Base-by-base conservation (phyloP, 148 eudicot species). In the Cornus suecica region DNA sequence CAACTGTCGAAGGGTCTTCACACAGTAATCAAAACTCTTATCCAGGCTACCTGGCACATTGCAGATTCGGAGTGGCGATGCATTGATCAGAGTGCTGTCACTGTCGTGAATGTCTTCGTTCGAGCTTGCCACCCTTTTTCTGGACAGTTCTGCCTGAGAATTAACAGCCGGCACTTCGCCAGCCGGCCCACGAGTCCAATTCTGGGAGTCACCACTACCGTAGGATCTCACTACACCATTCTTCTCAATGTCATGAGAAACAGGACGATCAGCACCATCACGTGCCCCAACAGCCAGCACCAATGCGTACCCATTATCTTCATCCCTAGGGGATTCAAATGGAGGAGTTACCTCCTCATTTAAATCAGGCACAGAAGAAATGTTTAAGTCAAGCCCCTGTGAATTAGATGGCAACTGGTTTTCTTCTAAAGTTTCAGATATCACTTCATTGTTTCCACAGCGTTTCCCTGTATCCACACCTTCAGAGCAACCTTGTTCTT, bases 311-410 rank as follows among this genome's bases (percentile, higher is more conserved):
- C 81, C 89, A 45, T 83, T 86, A 61, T 84, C 88, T 82, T 90
- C 97, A 72, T 89, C 92, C 80, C 90, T 76, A 34, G 90, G 86
- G 67, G 90, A 94, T 24, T 94, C 97, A 60, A 89, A 80, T 25
- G 92, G 96, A 23, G 95, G 92, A 15, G 84, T 79, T 52, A 92
- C 62, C 66, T 92, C 99, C 74, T 95, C 97, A 24, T 95, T 95
- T 26, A 92, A 75, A 84, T 95, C 99, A 14, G 97, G 97, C 48
- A 95, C 97, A 1, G 95, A 84, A 29, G 85, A 88, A 60, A 92
- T 83, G 66, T 94, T 94, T 42, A 94, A 82, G 71, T 92, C 98
- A 25, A 92, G 89, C 41, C 74, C 87, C 20, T 85, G 88, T 31
- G 90, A 68, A 61, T 83, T 72, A 26, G 90, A 84, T 16, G 88